phyloP scores from a whole-genome alignment of 2,329 filamentous ascomycete genomes.

The Hypoxylon sp. region DNA sequence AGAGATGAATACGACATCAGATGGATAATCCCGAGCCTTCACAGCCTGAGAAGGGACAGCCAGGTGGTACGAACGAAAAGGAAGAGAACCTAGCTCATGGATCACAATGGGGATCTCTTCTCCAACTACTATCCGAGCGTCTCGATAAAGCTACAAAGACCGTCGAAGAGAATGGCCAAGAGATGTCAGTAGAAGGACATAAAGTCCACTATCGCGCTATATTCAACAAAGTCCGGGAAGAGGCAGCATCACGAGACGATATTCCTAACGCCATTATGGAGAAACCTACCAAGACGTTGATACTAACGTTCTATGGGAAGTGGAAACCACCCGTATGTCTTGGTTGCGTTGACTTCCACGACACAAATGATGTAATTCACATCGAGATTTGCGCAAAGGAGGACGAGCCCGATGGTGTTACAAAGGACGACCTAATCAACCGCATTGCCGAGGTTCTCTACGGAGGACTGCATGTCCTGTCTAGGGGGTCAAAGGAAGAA shows the following conservation, averaged over 20 bases:
- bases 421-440: conserved; percentile 23
- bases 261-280: conserved; percentile 28
- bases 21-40: neutral
- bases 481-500: conserved; percentile 2
- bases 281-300: conserved; percentile 7
- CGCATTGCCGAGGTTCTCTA: conserved; percentile 17
- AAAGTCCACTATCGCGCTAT: conserved; percentile 13
- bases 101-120: conserved; percentile 14
- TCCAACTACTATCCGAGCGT: neutral
- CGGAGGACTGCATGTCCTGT: conserved; percentile 8
- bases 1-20: neutral
- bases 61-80: neutral
- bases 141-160: conserved; percentile 4
- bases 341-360: conserved; percentile 15
- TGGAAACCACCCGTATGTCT: conserved; percentile 10
- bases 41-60: neutral
- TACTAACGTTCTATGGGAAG: conserved; percentile 11
- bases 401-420: conserved; percentile 25
- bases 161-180: neutral
- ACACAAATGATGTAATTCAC: conserved; percentile 13
- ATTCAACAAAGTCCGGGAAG: conserved; percentile 9
- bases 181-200: conserved; percentile 14
- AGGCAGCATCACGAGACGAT: conserved; percentile 14
- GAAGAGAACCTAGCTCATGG: neutral
- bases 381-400: conserved; percentile 15